These are phyloP conservation scores for Bretschneidera sinensis DNA, from an alignment of 345 rosid species.

Conservation along the genomic window DNA sequence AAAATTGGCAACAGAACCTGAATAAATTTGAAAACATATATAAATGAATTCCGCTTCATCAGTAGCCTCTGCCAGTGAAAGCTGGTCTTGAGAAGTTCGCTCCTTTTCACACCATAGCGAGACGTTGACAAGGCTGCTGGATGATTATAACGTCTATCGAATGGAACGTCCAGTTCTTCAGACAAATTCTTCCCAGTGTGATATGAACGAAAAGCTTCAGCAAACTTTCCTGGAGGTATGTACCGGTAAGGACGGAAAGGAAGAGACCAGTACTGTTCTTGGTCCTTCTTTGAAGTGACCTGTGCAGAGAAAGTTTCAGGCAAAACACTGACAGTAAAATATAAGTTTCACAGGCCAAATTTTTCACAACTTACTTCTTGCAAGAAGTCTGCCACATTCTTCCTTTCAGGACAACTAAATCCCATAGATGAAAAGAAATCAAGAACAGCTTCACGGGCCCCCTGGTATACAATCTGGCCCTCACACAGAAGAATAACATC, in stretches of 20 bases:
- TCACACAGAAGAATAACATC: constrained; percentile 86
- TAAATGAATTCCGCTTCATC: constrained; percentile 89
- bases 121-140: constrained; percentile 91
- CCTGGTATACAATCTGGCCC: constrained; percentile 94
- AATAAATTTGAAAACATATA: constrained; percentile 86
- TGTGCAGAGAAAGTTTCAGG: constrained; percentile 28
- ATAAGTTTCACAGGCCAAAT: constrained; percentile 11
- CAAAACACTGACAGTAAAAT: background rate
- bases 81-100: constrained; percentile 69
- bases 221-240: constrained; percentile 80
- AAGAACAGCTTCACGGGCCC: constrained; percentile 68
- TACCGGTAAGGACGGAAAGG: constrained; percentile 69
- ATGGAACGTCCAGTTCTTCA: constrained; percentile 61
- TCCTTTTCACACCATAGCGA: constrained; percentile 55
- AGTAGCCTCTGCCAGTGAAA: constrained; percentile 86
- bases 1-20: constrained; percentile 52
- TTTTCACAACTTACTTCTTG: constrained; percentile 70
- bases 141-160: constrained; percentile 78
- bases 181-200: constrained; percentile 54
- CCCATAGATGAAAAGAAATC: constrained; percentile 78
- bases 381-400: constrained; percentile 95
- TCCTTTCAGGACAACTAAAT: constrained; percentile 86
- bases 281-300: constrained; percentile 92
- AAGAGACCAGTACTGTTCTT: constrained; percentile 91
- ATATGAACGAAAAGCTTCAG: constrained; percentile 67